phyloP scores from a whole-genome alignment of 2,329 filamentous ascomycete genomes.

The Didymella segeticola region DNA sequence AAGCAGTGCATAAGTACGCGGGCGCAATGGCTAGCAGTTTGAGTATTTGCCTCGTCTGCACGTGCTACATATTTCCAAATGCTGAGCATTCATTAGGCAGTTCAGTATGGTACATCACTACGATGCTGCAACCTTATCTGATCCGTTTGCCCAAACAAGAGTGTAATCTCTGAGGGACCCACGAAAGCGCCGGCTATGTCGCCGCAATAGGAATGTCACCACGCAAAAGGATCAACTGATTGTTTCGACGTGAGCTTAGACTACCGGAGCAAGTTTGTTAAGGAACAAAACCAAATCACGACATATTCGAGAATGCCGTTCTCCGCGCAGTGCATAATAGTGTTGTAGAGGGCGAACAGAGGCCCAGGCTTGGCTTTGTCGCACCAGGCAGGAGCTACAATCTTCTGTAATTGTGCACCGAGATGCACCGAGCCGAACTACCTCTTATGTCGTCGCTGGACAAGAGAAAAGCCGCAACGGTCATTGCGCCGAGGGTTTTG shows the following conservation, averaged over 20 bases:
- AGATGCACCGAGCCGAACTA: not conserved
- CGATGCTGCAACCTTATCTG: not conserved
- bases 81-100: constrained; percentile 35
- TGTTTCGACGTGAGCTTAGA: not conserved
- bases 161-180: not conserved
- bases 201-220: constrained; percentile 10
- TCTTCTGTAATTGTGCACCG: not conserved
- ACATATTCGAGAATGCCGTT: not conserved
- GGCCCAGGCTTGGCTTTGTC: constrained; percentile 3
- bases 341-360: not conserved
- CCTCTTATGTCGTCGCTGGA: not conserved
- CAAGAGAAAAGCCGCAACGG: not conserved
- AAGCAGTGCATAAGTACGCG: no score
- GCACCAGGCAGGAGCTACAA: not conserved
- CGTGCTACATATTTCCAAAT: no score
- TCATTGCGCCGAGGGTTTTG: constrained; percentile 1
- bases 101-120: not conserved
- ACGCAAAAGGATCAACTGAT: not conserved
- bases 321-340: not conserved
- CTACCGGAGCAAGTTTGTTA: not conserved
- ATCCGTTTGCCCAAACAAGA: not conserved
- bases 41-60: no score
- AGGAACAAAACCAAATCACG: not conserved
- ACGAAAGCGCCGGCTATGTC: not conserved
- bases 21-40: no score